Evolutionary conservation across 2,329 filamentous ascomycete species (phyloP), one percentile per base, ranked within the genome.

Genomic region (Fusarium brevicatenulatum): DNA sequence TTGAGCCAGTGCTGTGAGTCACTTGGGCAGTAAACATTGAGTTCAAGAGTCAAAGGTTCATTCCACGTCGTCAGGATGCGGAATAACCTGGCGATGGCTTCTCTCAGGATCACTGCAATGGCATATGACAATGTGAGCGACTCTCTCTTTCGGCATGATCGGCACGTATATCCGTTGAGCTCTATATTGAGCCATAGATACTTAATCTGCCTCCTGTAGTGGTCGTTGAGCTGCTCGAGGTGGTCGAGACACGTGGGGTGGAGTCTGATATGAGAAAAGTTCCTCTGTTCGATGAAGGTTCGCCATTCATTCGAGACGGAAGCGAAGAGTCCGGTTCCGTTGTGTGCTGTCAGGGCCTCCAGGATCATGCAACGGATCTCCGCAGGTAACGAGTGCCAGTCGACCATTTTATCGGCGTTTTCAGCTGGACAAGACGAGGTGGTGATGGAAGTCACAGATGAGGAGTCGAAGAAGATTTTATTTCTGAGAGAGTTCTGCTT

Each of bases 131-230:
- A 53, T 25, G 43, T 37, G 2, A 2, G 3, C 2, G 61, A 64
- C 40, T 72, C 71, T 18, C 15, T 32, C 23, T 12, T 55, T 18
- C 30, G 32, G 10, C 71, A 74, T 19, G 3, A 1, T 15, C 32
- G 61, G 16, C 69, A 74, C 10, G 52, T 58, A 23, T 72, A 75
- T 39, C 16, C 21, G 0, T 34, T 25, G 16, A 75, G 69, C 40
- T 75, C 61, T 12, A 75, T 63, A 8, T 73, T 68, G 9, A 75
- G 47, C 57, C 66, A 73, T 18, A 74, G 36, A 23, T 75, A 66
- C 28, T 57, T 42, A 3, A 72, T 16, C 8, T 39, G 8, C 16
- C 39, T 21, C 36, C 9, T 42, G 6, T 40, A 56, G 18, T 21
- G 46, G 15, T 49, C 10, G 16, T 4, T 10, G 5, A 70, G 43